Base-by-base conservation (phyloP, 768 basidiomycete genomes). In the Wakefieldia striispora region DNA sequence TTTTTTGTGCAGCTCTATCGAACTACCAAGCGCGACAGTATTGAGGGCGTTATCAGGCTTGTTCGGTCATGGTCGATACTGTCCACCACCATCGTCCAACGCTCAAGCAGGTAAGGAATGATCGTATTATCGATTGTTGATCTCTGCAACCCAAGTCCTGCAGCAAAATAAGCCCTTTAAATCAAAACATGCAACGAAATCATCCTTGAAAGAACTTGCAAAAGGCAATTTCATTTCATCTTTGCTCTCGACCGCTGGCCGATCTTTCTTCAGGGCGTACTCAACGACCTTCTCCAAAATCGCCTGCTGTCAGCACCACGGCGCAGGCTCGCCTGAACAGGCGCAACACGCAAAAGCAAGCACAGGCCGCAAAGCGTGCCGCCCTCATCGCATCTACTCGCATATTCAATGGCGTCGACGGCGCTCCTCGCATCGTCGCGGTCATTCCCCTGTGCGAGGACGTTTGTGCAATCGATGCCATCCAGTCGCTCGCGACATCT, bases 91-190 rank as follows among this genome's bases (percentile, higher is more conserved):
- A 78, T 63, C 91, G 92, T 54, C 75, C 95, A 38, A 87, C 91
- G 7, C 80, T 92, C 54, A 97, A 95, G 70, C 94, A 97, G 79
- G 80, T 79, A 51, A 40, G 77, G 59, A 41, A 43, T 46, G 45
- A 47, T 39, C 39, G 29, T 37, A 44, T 48, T 38, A 17, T 39
- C 37, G 34, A 37, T 36, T 36, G 19, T 29, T 17, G 5, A 43
- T 40, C 33, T 17, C 38, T 53, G 33, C 20, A 40, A 46, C 26
- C 29, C 36, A 40, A 41, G 34, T 41, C 45, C 39, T 17, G 14
- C 55, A 94, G 91, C 73, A 83, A 76, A 97, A 98, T 71, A 98
- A 98, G 68, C 58, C 79, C 2, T 97, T 89, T 77, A 97, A 97
- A 71, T 91, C 91, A 2, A 89, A 84, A 65, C 90, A 94, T 74